Conservation (phyloP, 2,329 filamentous ascomycete genomes). For the Magnaporthiopsis rhizophila region DNA sequence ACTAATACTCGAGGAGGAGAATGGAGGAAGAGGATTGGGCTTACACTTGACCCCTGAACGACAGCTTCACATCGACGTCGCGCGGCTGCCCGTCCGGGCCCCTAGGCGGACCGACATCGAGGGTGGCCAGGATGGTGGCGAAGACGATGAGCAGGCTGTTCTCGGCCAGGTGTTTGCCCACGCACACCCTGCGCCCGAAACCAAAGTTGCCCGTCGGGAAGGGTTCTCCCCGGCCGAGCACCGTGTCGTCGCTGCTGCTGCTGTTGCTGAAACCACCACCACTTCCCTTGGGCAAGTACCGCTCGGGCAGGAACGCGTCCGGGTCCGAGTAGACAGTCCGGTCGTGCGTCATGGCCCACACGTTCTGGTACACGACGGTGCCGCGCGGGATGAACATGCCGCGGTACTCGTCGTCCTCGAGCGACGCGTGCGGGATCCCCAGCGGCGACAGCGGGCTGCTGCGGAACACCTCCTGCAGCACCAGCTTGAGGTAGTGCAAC, state of each 20-base stretch:
- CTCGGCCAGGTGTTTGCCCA: conserved; percentile 38
- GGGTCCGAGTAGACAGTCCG: conserved; percentile 21
- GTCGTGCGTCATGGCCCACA: conserved; percentile 31
- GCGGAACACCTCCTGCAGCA: conserved; percentile 28
- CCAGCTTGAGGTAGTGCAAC: conserved; percentile 27
- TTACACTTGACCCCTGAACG: conserved; percentile 19
- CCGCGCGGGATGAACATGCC: conserved; percentile 37
- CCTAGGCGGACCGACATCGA: conserved; percentile 16
- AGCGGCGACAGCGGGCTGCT: conserved; percentile 25
- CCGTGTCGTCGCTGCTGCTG: neutral
- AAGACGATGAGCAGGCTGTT: conserved; percentile 32
- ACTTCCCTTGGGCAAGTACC: conserved; percentile 17
- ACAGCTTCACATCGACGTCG: conserved; percentile 18
- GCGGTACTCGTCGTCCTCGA: conserved; percentile 31
- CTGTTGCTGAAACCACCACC: conserved; percentile 13
- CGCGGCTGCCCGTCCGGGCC: conserved; percentile 13
- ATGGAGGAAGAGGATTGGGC: conserved; percentile 3
- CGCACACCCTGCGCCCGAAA: conserved; percentile 37
- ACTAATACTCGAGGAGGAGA: neutral
- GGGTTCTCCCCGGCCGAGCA: conserved; percentile 17
- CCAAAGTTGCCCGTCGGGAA: conserved; percentile 28
- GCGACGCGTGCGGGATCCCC: conserved; percentile 30
- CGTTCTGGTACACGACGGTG: conserved; percentile 31
- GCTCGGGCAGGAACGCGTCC: conserved; percentile 23
- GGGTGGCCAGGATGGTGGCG: conserved; percentile 25